Evolutionary conservation across 176 grass and related monocot species (phyloP), one percentile per base, ranked within the genome.

Genomic region (Lolium rigidum): DNA sequence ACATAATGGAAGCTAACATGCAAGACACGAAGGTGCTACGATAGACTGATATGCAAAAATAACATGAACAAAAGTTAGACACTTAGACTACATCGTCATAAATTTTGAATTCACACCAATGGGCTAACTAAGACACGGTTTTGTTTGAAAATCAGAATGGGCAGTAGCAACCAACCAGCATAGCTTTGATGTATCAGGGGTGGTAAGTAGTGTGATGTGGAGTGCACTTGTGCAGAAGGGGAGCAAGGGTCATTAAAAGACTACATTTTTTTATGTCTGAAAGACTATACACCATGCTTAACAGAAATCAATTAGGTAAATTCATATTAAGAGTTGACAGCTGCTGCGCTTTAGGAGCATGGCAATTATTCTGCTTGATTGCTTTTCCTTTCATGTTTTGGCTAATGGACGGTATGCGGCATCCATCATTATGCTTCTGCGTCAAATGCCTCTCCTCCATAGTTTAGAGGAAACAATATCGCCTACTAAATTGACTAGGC

Each of bases 391-490:
- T 22, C 39, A 73, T 71, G 14, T 80, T 80, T 58, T 86, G 5
- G n/a, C 10, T 73, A 41, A 86, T 73, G 14, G 70, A 83, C 6
- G 17, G 25, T 8, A 4, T 59, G 49, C 10, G 21, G 68, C 26
- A 64, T 47, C 39, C 31, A 82, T 21, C 43, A 65, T 47, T 41
- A 43, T 44, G 80, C 41, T 50, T 66, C 18, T 41, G 76, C 64
- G 22, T 55, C 56, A 80, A 71, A 58, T 15, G 18, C 17, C 21
- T 39, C 50, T 76, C 65, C 65, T 38, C 11, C 37, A 59, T 68
- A 17, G 47, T 77, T 39, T n/a, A 71, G 73, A 83, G 56, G 6
- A 83, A 83, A 83, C 24, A 79, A 61, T 28, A 43, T 16, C 68
- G 55, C 12, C n/a, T 17, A 39, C 5, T 87, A 25, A 21, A 21